Base-by-base conservation (phyloP, 148 eudicot genomes). In the Selenicereus undatus region DNA sequence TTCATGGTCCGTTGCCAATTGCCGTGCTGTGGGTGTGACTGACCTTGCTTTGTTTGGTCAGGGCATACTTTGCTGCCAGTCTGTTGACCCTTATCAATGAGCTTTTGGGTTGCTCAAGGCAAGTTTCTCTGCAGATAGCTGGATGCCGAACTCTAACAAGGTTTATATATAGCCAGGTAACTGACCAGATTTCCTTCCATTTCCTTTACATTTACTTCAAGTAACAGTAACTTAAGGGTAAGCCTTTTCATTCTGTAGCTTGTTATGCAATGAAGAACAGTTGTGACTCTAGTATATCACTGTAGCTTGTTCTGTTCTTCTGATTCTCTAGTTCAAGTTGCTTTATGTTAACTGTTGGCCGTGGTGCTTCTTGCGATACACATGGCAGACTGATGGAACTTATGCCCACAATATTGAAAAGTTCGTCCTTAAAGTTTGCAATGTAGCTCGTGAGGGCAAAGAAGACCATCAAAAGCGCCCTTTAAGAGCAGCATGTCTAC, bases 161-260 rank as follows among this genome's bases (percentile, higher is more conserved):
- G 78, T 96, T 96, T 82, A 92, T 96, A 71, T 92, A 92, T 76
- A 81, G 89, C 80, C 99, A 96, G 95, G 99, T 93, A 36, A 81
- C 64, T 79, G 77, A 48, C 32, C 51, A 30, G 64, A 62, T 43
- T 75, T 36, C 20, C 2, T 68, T 36, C 69, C 39, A 74, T 71
- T 79, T 75, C 39, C 16, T 18, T 43, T 73, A 65, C 60, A 22
- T 62, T n/a, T 11, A 27, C 21, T 70, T 50, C n/a, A 1, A 56
- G 62, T 78, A 27, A 3, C 54, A 11, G 52, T 48, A 10, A 11
- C 13, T 48, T 78, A 14, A 24, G 62, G 80, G 18, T 68, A 22
- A 3, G 16, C 62, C 20, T 48, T 78, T 73, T 24, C 29, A 45
- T 71, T 14, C 17, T 4, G 50, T 42, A 73, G 18, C 26, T 73